These are phyloP conservation scores for Exophiala sideris DNA, from an alignment of 2,329 filamentous ascomycete genomes.

Conservation along the genomic window DNA sequence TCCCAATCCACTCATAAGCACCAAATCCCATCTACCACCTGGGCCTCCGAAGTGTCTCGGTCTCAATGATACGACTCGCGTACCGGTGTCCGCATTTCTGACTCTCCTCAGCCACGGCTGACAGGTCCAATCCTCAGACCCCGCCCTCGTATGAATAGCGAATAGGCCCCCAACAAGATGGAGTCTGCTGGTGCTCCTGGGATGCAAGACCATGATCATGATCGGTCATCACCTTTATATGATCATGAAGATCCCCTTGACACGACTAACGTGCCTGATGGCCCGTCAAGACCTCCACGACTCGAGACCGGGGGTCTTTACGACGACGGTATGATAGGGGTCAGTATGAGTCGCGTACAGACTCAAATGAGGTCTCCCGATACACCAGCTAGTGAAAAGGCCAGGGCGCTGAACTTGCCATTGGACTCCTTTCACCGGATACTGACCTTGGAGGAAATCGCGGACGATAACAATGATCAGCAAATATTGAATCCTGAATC, in stretches of 20 bases:
- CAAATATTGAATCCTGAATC: background rate
- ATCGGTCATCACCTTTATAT: slow-evolving; percentile 3
- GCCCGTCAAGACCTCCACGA: background rate
- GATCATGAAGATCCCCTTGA: slow-evolving; percentile 4
- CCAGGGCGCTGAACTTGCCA: slow-evolving; percentile 48
- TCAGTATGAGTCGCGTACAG: slow-evolving; percentile 58
- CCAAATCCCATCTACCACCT: background rate
- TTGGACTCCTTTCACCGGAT: slow-evolving; percentile 14
- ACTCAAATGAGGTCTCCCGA: slow-evolving; percentile 54
- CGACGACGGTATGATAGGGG: slow-evolving; percentile 47
- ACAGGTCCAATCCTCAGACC: background rate
- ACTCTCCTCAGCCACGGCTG: too few species aligned
- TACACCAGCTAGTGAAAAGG: slow-evolving; percentile 59
- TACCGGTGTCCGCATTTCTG: too few species aligned
- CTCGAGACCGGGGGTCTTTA: slow-evolving; percentile 14
- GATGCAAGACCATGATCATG: slow-evolving; percentile 5
- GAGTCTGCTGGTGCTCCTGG: slow-evolving; percentile 18
- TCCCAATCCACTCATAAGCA: background rate
- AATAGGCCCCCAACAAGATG: slow-evolving; percentile 9
- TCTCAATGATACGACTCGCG: too few species aligned
- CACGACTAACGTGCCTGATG: slow-evolving; percentile 1
- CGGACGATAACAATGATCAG: slow-evolving; percentile 8
- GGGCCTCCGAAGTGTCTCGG: too few species aligned
- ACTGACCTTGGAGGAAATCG: slow-evolving; percentile 4
- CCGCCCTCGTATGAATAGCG: background rate